Percentiles rank a stretch among this genome's conserved stretches.
Conservation (phyloP, 148 eudicot genomes). For the Pharnaceum exiguum region DNA sequence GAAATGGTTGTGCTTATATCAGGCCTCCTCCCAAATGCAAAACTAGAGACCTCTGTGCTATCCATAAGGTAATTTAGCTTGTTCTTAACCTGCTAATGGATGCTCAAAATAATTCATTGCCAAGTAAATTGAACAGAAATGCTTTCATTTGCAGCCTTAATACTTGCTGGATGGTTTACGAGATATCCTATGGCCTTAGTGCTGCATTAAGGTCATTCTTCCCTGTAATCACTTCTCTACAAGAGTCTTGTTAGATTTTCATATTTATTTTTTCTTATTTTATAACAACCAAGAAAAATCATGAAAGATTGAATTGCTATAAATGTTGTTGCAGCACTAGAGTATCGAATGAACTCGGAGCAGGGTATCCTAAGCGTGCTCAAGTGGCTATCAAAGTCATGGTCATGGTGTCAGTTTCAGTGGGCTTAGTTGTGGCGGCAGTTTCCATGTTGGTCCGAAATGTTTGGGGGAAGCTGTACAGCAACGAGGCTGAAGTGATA, state of each 20-base stretch:
- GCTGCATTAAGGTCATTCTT: constrained; percentile 53
- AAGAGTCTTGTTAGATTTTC: too few relatives aligned
- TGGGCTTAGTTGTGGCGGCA: constrained; percentile 36
- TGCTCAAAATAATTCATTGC: background rate
- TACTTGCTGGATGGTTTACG: constrained; percentile 77
- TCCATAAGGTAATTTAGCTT: constrained; percentile 44
- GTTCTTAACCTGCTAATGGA: background rate
- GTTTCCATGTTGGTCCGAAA: constrained; percentile 40
- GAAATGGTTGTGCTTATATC: constrained; percentile 30
- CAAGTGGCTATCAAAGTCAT: constrained; percentile 47
- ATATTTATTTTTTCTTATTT: too few relatives aligned
- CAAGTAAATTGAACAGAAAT: background rate
- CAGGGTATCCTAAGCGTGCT: constrained; percentile 46
- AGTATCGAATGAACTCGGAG: constrained; percentile 72
- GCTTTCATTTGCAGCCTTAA: constrained; percentile 42
- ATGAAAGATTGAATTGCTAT: too few relatives aligned
- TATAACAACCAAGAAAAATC: too few relatives aligned
- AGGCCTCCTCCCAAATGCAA: constrained; percentile 58
- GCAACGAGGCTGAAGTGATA: constrained; percentile 53
- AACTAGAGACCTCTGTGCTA: constrained; percentile 63
- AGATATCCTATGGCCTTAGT: constrained; percentile 71
- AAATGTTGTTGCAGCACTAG: constrained; percentile 39
- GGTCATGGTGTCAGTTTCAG: constrained; percentile 37
- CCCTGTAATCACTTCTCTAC: background rate
- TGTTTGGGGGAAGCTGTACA: constrained; percentile 63